phyloP scores from a whole-genome alignment of 495 filamentous ascomycete genomes.

The Podospora pseudoanserina region DNA sequence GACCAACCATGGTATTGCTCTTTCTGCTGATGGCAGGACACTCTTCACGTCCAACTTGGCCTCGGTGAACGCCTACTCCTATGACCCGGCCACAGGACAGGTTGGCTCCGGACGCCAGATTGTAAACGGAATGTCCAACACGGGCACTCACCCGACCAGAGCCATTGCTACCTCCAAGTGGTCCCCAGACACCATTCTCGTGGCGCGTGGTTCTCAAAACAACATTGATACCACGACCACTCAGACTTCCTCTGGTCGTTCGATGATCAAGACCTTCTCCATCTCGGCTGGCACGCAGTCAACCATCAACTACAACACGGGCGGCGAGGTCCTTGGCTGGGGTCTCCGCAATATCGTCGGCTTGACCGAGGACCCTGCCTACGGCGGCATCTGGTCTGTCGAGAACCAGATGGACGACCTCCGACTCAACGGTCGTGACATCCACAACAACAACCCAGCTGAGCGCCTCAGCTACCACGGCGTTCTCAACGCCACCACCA shows the following conservation, averaged over 20 bases:
- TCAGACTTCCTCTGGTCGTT: constrained; percentile 45
- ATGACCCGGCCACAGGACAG: constrained; percentile 46
- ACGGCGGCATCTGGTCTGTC: constrained; percentile 60
- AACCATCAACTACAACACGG: constrained; percentile 43
- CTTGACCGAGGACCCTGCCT: constrained; percentile 54
- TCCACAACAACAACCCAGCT: constrained; percentile 63
- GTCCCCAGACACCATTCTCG: constrained; percentile 47
- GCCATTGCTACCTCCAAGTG: constrained; percentile 52
- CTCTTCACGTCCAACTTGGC: constrained; percentile 56
- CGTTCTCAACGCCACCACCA: constrained; percentile 47
- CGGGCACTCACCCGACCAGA: constrained; percentile 51
- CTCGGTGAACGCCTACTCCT: constrained; percentile 55
- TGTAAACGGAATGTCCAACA: constrained; percentile 50
- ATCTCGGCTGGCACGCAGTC: constrained; percentile 35
- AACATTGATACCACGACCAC: constrained; percentile 55
- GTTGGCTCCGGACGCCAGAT: constrained; percentile 45
- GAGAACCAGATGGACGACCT: constrained; percentile 66
- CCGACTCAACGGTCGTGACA: constrained; percentile 48
- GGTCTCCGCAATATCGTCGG: constrained; percentile 66
- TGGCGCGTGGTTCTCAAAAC: constrained; percentile 53
- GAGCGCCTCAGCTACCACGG: constrained; percentile 69
- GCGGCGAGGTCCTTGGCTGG: constrained; percentile 58
- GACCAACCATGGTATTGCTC: constrained; percentile 61
- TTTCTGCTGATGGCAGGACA: constrained; percentile 57
- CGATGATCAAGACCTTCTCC: constrained; percentile 59